Evolutionary conservation across 2,329 filamentous ascomycete species (phyloP), one percentile per base, ranked within the genome.

Genomic region (Myriangium duriaei): DNA sequence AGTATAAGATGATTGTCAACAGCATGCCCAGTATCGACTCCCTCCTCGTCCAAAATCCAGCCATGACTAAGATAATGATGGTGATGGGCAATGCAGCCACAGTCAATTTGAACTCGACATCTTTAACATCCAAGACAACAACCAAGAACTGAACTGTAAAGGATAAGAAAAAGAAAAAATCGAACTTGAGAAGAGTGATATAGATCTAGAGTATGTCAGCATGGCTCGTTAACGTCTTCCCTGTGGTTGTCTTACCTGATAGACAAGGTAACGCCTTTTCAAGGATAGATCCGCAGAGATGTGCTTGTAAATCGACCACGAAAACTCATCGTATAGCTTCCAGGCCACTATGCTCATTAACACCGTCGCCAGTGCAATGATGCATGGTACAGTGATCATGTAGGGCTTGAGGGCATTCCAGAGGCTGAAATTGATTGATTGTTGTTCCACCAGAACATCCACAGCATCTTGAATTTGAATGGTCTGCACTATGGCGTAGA

Each of bases 151-250:
- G 91, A 32, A 98, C 84, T 5, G 91, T 96, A 60, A 98, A 98
- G 39, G 88, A 91, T 35, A 98, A 76, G 71, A 98, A 98, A 69
- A 98, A 96, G 76, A 98, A 98, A 63, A 98, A 96, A 64, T 98
- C 91, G 59, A 98, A 98, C 62, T 98, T 98, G 47, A 98, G 72
- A 9, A 98, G 73, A 26, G 91, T 85, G 53, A 98, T 95, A 62
- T 95, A 98, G 59, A 98, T 87, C 87, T 94, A 45, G 4, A 6
- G 19, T 28, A n/a, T 11, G 45, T 53, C 30, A 47, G 45, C 16
- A 24, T 11, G 21, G 10, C 6, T 17, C 12, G 6, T 7, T 32
- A 12, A 18, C 36, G 14, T 11, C 24, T 16, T 31, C 12, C 10
- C 21, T 7, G 7, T 26, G 47, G 54, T 32, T 54, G 49, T 28